Evolutionary conservation across 192 early-diverging fungal genomes (phyloP), one percentile per base, ranked within the genome.

Genomic region (Allomyces arbusculus): DNA sequence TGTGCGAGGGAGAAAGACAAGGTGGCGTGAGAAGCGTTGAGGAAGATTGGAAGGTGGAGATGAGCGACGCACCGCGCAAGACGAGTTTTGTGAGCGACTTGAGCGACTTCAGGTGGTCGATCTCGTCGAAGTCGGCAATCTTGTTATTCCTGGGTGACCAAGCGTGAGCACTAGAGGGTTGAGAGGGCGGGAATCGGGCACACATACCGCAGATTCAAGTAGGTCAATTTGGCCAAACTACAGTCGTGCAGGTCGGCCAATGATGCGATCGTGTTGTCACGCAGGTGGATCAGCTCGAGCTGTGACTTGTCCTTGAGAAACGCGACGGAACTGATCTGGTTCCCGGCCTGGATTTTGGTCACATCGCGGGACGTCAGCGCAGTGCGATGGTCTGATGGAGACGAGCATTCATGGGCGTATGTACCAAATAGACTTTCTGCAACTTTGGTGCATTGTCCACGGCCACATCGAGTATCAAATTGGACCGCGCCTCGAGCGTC

Each of bases 121-220:
- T 70, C 44, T 82, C 74, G 10, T 75, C 72, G 19, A 76, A 62
- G 22, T 28, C 64, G 9, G 69, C 69, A 26, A 82, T 73, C 40
- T 77, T 69, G 67, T 82, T 82, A 63, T 68, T 69, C 65, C 80
- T 79, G 62, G n/a, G n/a, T n/a, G n/a, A n/a, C n/a, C n/a, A n/a
- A n/a, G n/a, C n/a, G n/a, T n/a, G n/a, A n/a, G n/a, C n/a, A n/a
- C n/a, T n/a, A n/a, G n/a, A n/a, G n/a, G n/a, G n/a, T n/a, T n/a
- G n/a, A n/a, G n/a, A n/a, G n/a, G n/a, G n/a, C n/a, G n/a, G n/a
- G 11, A 19, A 61, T 22, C 43, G 24, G 63, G 22, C 24, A 2
- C 19, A 0, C 62, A 9, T 63, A 79, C 76, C 77, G 25, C n/a
- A 82, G 64, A 64, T 82, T 82, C 24, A 82, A 40, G 63, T 82